Conservation (phyloP, 768 basidiomycete species). For the Russula vinacea region DNA sequence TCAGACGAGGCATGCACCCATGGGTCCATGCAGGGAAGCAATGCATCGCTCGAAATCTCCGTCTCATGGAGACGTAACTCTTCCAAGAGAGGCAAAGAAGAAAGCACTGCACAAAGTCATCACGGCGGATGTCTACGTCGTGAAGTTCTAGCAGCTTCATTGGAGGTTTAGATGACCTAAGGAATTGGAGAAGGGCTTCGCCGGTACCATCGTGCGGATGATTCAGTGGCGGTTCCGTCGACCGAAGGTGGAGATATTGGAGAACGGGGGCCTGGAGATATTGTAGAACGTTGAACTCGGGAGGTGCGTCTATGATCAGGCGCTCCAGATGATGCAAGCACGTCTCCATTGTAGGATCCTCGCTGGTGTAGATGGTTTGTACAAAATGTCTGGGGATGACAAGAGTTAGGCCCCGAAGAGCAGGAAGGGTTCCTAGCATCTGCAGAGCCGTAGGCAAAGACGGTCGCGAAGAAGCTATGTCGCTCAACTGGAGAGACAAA, state of each 20-base stretch:
- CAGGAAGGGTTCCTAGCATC: constrained; percentile 42
- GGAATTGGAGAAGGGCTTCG: constrained; percentile 34
- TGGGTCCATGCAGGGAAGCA: constrained; percentile 42
- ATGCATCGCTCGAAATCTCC: constrained; percentile 49
- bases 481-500: constrained; percentile 26
- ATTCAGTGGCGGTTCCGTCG: constrained; percentile 37
- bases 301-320: constrained; percentile 36
- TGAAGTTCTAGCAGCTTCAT: constrained; percentile 48
- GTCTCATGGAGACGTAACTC: constrained; percentile 56
- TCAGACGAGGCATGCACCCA: constrained; percentile 48
- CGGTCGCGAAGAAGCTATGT: constrained; percentile 29
- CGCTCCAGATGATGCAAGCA: constrained; percentile 34
- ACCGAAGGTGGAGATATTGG: constrained; percentile 42
- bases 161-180: constrained; percentile 34
- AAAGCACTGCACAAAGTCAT: constrained; percentile 41
- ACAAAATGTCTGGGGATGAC: constrained; percentile 38
- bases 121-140: constrained; percentile 45
- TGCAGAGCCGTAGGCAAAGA: constrained; percentile 28
- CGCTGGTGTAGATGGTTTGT: constrained; percentile 31
- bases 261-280: constrained; percentile 40
- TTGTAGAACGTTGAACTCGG: constrained; percentile 36
- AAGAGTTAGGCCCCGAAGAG: constrained; percentile 44
- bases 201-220: constrained; percentile 39
- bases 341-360: constrained; percentile 27
- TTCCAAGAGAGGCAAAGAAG: constrained; percentile 41